Conservation (phyloP, 2,329 filamentous ascomycete genomes). For the Fonsecaea multimorphosa region DNA sequence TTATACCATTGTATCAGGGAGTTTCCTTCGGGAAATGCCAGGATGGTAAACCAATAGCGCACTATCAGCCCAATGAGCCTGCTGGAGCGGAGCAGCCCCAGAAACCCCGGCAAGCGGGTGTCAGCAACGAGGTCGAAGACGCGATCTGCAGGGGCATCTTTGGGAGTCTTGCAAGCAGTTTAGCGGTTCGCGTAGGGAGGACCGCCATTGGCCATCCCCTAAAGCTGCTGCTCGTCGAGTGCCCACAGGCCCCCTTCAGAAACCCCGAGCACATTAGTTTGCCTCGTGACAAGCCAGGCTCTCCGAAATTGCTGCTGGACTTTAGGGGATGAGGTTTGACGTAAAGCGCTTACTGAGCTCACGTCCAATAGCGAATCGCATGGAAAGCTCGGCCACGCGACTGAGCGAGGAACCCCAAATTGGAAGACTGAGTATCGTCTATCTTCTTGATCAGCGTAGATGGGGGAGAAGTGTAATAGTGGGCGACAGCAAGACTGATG, state of each 20-base stretch:
- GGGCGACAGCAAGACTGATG: not conserved
- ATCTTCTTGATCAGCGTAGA: not conserved
- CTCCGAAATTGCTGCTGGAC: constrained; percentile 29
- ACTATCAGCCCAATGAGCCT: constrained; percentile 24
- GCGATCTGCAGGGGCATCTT: constrained; percentile 36
- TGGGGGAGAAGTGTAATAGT: not conserved
- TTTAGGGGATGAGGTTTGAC: constrained; percentile 26
- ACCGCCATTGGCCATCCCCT: constrained; percentile 27
- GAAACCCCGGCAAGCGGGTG: constrained; percentile 24
- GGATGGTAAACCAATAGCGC: constrained; percentile 24
- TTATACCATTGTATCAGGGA: not conserved
- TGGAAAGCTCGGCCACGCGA: constrained; percentile 19
- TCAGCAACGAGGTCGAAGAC: constrained; percentile 23
- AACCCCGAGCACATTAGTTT: constrained; percentile 8
- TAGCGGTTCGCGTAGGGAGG: constrained; percentile 28
- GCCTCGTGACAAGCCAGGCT: constrained; percentile 29
- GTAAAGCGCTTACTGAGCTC: constrained; percentile 31
- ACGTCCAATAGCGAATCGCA: constrained; percentile 25
- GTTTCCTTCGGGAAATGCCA: constrained; percentile 11
- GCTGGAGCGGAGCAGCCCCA: constrained; percentile 15
- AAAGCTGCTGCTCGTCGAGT: constrained; percentile 7
- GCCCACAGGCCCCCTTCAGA: not conserved
- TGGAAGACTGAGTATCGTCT: not conserved
- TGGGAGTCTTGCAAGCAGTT: constrained; percentile 21
- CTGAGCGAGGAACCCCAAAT: constrained; percentile 1